Conservation (phyloP, 2,329 filamentous ascomycete species). For the Paraconiothyrium sp. region DNA sequence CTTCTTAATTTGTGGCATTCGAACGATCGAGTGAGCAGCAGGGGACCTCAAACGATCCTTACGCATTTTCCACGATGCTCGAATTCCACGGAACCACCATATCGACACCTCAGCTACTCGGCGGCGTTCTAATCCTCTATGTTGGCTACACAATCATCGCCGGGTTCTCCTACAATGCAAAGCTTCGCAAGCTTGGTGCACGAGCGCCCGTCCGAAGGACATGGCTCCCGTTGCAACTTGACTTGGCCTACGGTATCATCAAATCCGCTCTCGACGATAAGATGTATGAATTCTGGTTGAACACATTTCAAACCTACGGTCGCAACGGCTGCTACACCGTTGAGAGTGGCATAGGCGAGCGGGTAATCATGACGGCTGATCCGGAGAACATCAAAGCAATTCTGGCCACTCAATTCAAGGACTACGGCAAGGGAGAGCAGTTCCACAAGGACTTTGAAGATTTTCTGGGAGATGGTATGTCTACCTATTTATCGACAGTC, state of each 20-base stretch:
- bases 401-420: conserved; percentile 83
- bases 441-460: conserved; percentile 81
- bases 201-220: conserved; percentile 54
- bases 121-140: conserved; percentile 30
- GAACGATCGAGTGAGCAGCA: background rate
- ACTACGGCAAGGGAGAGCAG: conserved; percentile 81
- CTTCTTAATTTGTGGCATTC: background rate
- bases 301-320: conserved; percentile 56
- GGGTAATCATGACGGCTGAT: conserved; percentile 80
- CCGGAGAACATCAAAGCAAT: conserved; percentile 92
- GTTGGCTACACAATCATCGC: conserved; percentile 28
- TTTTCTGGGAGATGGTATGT: conserved; percentile 78
- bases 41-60: background rate
- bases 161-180: conserved; percentile 43
- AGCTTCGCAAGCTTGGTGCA: conserved; percentile 54
- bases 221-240: conserved; percentile 64
- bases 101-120: conserved; percentile 34
- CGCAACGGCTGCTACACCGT: conserved; percentile 63
- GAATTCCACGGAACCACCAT: conserved; percentile 28
- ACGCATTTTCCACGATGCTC: conserved; percentile 32
- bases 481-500: background rate
- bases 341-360: conserved; percentile 66
- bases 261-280: conserved; percentile 61
- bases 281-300: conserved; percentile 70
- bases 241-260: conserved; percentile 69